Evolutionary conservation across 1,284 basidiomycete species (phyloP).

Genomic region (Lentinus polychrous): DNA sequence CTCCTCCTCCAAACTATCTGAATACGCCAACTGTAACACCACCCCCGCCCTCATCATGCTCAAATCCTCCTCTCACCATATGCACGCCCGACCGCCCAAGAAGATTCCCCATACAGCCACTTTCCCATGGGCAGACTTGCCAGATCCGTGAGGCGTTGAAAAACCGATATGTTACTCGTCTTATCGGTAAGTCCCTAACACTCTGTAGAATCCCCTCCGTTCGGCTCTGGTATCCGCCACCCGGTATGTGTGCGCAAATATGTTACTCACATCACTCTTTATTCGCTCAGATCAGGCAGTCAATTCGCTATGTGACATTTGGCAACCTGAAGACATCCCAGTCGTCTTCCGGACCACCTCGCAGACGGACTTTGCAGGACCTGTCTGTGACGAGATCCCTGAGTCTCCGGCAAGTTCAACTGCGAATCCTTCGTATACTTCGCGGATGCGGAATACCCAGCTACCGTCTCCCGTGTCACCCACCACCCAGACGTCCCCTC

Average conservation of each 20-base stretch:
- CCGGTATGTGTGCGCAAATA: constrained; percentile 3
- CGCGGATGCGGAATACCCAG: constrained; percentile 30
- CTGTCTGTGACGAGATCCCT: constrained; percentile 12
- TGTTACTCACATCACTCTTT: not conserved
- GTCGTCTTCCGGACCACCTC: constrained; percentile 44
- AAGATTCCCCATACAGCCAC: constrained; percentile 23
- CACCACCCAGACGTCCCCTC: constrained; percentile 29
- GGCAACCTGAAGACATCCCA: constrained; percentile 68
- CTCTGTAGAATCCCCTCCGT: constrained; percentile 6
- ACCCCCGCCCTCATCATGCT: constrained; percentile 28
- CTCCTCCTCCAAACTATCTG: constrained; percentile 39
- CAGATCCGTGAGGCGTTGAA: constrained; percentile 43
- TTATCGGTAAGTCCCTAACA: constrained; percentile 52
- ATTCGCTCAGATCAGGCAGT: constrained; percentile 61
- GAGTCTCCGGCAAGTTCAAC: constrained; percentile 11
- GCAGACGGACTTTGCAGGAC: constrained; percentile 21
- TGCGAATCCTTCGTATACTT: constrained; percentile 17
- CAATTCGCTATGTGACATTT: constrained; percentile 66
- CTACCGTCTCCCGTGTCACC: constrained; percentile 42
- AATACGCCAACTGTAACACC: constrained; percentile 55
- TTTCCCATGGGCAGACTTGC: constrained; percentile 31
- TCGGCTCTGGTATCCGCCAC: too few relatives aligned
- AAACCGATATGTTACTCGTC: constrained; percentile 53
- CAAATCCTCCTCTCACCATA: constrained; percentile 19
- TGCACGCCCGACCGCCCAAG: constrained; percentile 32